Conservation (phyloP, 306 rosid genomes). For the Begonia loranthoides region DNA sequence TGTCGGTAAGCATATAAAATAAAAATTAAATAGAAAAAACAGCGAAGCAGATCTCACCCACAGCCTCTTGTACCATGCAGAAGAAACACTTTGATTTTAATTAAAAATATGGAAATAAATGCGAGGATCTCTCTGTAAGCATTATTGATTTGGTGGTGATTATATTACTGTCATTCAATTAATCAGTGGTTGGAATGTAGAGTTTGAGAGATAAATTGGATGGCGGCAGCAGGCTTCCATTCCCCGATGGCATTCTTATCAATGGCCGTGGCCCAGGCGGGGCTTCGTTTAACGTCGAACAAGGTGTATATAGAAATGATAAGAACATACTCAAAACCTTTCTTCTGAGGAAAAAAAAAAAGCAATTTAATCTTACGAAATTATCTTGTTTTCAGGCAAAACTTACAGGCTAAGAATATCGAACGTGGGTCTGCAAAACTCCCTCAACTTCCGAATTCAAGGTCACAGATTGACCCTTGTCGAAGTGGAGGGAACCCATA, state of each 20-base stretch:
- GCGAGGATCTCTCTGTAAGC: no score
- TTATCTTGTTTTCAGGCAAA: conserved; percentile 33
- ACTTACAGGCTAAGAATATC: conserved; percentile 72
- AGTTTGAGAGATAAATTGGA: conserved; percentile 60
- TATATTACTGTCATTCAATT: no score
- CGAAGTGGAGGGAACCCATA: conserved; percentile 88
- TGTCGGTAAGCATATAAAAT: no score
- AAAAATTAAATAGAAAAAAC: no score
- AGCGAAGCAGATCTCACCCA: no score
- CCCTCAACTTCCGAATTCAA: conserved; percentile 74
- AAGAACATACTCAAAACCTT: neutral
- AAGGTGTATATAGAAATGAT: conserved; percentile 24
- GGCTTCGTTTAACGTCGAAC: conserved; percentile 50
- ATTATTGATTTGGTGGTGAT: no score
- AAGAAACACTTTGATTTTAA: no score
- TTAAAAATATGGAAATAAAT: no score
- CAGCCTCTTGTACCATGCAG: no score
- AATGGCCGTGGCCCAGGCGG: conserved; percentile 63
- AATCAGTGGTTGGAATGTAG: no score
- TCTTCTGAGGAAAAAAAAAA: no score
- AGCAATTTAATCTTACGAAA: neutral
- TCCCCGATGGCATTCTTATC: conserved; percentile 73
- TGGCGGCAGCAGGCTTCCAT: conserved; percentile 64
- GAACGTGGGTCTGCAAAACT: conserved; percentile 63
- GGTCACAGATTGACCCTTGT: conserved; percentile 68